Conservation (phyloP, 164 flowering plant genomes). For the Magnolia kwangsiensis region DNA sequence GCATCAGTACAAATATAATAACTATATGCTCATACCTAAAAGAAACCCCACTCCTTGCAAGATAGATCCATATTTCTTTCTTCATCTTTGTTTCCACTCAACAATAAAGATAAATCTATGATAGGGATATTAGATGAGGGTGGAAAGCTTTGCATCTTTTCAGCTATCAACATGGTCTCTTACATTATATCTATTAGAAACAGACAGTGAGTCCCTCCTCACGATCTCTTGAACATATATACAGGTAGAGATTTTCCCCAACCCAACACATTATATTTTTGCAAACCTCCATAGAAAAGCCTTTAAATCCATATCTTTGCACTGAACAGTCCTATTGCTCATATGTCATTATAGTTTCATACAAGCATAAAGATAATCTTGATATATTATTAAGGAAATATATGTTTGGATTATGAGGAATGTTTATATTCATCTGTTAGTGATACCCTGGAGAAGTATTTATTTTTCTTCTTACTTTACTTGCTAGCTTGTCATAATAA, state of each 20-base stretch:
- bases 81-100: conserved; percentile 16
- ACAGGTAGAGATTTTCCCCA: conserved; percentile 14
- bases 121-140: conserved; percentile 14
- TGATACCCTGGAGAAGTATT: background rate
- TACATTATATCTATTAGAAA: background rate
- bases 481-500: background rate
- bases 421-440: background rate
- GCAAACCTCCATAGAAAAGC: background rate
- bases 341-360: too few relatives aligned
- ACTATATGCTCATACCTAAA: conserved; percentile 9
- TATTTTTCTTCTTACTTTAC: background rate
- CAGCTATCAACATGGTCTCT: conserved; percentile 1
- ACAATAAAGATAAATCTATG: conserved; percentile 22
- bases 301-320: background rate
- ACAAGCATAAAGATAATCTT: background rate
- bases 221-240: conserved; percentile 26
- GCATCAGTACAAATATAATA: too few relatives aligned
- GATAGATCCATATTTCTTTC: conserved; percentile 15
- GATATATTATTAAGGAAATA: background rate
- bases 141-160: background rate
- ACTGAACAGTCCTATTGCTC: background rate
- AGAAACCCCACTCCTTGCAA: conserved; percentile 29
- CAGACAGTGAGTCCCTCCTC: background rate
- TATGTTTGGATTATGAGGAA: background rate
- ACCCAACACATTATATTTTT: conserved; percentile 1